Evolutionary conservation across 2,329 filamentous ascomycete genomes (phyloP).

Genomic region (Dactylonectria estremocensis): DNA sequence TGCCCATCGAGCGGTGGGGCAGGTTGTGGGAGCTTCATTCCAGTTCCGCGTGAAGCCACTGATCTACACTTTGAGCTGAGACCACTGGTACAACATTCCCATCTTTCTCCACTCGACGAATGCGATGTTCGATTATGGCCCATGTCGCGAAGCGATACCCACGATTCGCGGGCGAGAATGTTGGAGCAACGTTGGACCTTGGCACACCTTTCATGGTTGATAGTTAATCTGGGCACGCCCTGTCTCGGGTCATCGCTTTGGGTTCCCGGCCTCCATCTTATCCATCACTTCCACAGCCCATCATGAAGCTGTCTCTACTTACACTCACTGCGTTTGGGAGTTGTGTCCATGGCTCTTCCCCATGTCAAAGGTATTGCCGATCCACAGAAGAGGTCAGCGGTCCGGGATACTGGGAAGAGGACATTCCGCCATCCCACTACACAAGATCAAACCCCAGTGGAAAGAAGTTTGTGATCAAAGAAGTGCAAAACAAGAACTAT

Average conservation of each 20-base stretch:
- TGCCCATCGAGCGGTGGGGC: too few species aligned
- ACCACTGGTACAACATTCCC: not conserved
- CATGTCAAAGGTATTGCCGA: not conserved
- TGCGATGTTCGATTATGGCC: not conserved
- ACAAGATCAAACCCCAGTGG: conserved; percentile 25
- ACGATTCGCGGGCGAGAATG: not conserved
- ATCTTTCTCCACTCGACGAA: not conserved
- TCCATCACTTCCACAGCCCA: conserved; percentile 1
- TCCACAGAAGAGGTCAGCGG: not conserved
- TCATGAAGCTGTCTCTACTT: conserved; percentile 28
- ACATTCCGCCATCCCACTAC: conserved; percentile 12
- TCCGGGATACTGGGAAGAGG: conserved; percentile 29
- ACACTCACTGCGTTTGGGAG: conserved; percentile 10
- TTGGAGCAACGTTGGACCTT: not conserved
- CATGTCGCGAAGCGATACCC: not conserved
- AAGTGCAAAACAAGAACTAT: conserved; percentile 55
- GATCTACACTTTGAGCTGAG: not conserved
- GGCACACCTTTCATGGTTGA: too few species aligned
- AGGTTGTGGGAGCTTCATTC: not conserved
- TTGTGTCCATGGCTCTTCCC: conserved; percentile 3
- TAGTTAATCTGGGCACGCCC: not conserved
- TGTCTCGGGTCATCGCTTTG: too few species aligned
- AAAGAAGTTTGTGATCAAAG: conserved; percentile 49
- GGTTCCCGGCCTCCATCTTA: not conserved
- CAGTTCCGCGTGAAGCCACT: not conserved